Percentiles rank a stretch among this genome's conserved stretches.
These are phyloP conservation scores for Solanum peruvianum DNA, from an alignment of 257 asterid genomes.

Conservation along the genomic window DNA sequence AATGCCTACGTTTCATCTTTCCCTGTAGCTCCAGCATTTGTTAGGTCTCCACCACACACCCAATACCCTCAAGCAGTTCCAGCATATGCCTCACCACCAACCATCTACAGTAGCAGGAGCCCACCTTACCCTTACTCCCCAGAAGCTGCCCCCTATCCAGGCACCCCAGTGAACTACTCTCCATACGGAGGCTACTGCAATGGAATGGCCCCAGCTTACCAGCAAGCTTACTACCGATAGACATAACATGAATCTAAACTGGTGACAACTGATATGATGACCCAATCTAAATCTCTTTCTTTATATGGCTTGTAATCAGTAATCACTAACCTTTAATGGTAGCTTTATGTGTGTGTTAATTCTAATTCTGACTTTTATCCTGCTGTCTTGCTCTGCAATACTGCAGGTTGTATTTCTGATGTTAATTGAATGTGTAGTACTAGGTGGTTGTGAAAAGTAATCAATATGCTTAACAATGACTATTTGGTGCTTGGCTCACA, in stretches of 20 bases:
- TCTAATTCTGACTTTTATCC: slow-evolving; percentile 66
- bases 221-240: slow-evolving; percentile 91
- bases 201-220: slow-evolving; percentile 80
- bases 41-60: slow-evolving; percentile 75
- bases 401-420: slow-evolving; percentile 84
- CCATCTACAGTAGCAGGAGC: slow-evolving; percentile 51
- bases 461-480: slow-evolving; percentile 8
- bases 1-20: slow-evolving; percentile 95
- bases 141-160: slow-evolving; percentile 65
- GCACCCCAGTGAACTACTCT: slow-evolving; percentile 58
- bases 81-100: slow-evolving; percentile 62
- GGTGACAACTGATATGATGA: slow-evolving; percentile 79
- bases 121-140: slow-evolving; percentile 82
- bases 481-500: neutral
- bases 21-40: slow-evolving; percentile 74
- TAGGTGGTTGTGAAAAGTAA: slow-evolving; percentile 79
- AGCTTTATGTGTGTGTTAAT: slow-evolving; percentile 78
- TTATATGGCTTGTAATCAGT: slow-evolving; percentile 51
- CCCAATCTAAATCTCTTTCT: slow-evolving; percentile 45
- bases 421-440: slow-evolving; percentile 52
- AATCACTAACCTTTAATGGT: slow-evolving; percentile 94
- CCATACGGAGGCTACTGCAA: slow-evolving; percentile 72
- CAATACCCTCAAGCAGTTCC: slow-evolving; percentile 68
- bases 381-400: slow-evolving; percentile 9
- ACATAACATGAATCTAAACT: slow-evolving; percentile 37